A percentile compares a stretch with the other conserved stretches of the same genome.
Evolutionary conservation across 495 filamentous ascomycete species (phyloP).

Genomic region (Aspergillus conjunctus): DNA sequence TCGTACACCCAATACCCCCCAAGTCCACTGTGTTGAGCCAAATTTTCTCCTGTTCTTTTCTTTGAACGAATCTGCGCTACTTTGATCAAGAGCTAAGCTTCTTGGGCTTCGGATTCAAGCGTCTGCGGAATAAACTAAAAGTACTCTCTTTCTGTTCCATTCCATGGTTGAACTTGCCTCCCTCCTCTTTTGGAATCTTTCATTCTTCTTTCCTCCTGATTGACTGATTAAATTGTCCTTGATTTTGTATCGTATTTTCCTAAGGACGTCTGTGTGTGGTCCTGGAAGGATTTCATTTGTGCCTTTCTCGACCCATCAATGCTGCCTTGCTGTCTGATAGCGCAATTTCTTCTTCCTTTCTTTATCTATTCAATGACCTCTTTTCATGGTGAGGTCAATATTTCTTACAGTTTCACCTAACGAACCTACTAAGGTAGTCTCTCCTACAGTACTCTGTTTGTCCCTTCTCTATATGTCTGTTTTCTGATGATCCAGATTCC

Average conservation of each 20-base stretch:
- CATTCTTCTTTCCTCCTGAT: background rate
- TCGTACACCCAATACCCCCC: constrained; percentile 51
- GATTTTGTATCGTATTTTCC: constrained; percentile 37
- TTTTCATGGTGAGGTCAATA: background rate
- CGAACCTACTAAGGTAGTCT: constrained; percentile 17
- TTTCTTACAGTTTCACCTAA: constrained; percentile 14
- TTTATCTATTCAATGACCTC: background rate
- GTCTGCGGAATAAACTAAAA: constrained; percentile 48
- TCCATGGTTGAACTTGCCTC: constrained; percentile 27
- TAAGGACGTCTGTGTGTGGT: constrained; percentile 39
- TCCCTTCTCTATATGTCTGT: constrained; percentile 12
- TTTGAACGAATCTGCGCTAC: constrained; percentile 36
- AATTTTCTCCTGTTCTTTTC: constrained; percentile 36
- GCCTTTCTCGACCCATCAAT: background rate
- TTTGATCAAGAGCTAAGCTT: constrained; percentile 36
- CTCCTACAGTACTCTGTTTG: constrained; percentile 19
- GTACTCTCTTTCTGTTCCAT: constrained; percentile 34
- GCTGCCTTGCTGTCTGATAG: constrained; percentile 21
- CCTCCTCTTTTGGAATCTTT: constrained; percentile 26
- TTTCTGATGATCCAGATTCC: constrained; percentile 23
- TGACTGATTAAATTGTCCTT: constrained; percentile 30
- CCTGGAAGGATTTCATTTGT: constrained; percentile 27
- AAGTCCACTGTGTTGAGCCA: constrained; percentile 48
- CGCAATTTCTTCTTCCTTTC: background rate
- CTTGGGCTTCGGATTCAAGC: constrained; percentile 43